Base-by-base conservation (phyloP, 441 rosid genomes). In the Mallotus repandus region DNA sequence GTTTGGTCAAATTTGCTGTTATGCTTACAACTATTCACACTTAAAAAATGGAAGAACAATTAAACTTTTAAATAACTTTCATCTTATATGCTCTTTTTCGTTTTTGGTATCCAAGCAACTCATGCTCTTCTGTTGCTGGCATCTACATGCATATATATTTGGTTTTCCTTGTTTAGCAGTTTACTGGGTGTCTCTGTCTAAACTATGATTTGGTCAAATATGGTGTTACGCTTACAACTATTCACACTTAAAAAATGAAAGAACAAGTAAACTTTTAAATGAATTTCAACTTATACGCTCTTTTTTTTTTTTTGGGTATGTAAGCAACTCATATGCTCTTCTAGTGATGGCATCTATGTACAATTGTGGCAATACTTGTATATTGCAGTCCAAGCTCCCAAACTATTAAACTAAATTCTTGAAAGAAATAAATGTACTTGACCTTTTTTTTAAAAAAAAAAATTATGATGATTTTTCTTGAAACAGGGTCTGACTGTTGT, bases 401-500 rank as follows among this genome's bases (percentile, higher is more conserved):
- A 43, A n/a, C 61, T 59, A 0, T 15, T 70, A 15, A 14, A 45
- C 15, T 22, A 21, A 55, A 32, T 22, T 46, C 38, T 55, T 59
- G 54, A 63, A 64, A 45, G 63, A 55, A 25, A 54, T 11, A 53
- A 41, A 18, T 43, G 21, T 65, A 15, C 48, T 64, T 21, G 0
- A 55, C 6, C 22, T 2, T 19, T 18, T 55, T 55, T 0, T 18
- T 53, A 18, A 38, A 38, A 38, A 38, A 38, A 38, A 38, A 38
- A 4, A 4, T 38, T 38, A 63, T 46, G 11, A 54, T 61, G 38
- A 63, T 63, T 63, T 54, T 63, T 45, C 48, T 75, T 72, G n/a
- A 62, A 80, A 70, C 85, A 91, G 94, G 94, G 94, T 77, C 77
- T 87, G 68, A 82, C 82, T 15, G 89, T 88, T 65, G 90, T 80